Conservation (phyloP, 23 red algal genomes). For the Rhodosorus marinus region DNA sequence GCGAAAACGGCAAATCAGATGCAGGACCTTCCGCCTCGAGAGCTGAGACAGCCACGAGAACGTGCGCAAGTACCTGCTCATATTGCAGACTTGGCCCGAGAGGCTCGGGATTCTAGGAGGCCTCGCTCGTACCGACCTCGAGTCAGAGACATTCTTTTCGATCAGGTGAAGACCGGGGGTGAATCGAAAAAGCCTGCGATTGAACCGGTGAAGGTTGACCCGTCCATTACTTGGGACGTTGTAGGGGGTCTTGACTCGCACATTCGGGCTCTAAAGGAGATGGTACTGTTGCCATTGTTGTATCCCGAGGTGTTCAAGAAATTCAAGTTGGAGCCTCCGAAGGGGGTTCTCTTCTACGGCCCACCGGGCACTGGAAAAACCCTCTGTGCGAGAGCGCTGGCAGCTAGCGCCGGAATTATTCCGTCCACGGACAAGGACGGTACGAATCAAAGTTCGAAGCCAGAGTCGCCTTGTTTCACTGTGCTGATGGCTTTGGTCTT, state of each 20-base stretch:
- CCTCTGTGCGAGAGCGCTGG: slow-evolving; percentile 68
- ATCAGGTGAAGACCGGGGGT: not conserved
- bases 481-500: not conserved
- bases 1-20: too few species aligned
- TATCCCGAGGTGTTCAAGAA: slow-evolving; percentile 78
- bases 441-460: not conserved
- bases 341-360: slow-evolving; percentile 92
- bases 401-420: slow-evolving; percentile 40
- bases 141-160: too few species aligned
- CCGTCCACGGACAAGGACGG: not conserved
- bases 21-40: too few species aligned
- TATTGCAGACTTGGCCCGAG: too few species aligned
- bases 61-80: too few species aligned
- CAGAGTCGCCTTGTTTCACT: not conserved
- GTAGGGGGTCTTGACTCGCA: slow-evolving; percentile 83
- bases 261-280: slow-evolving; percentile 67
- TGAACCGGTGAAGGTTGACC: slow-evolving; percentile 60
- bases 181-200: slow-evolving; percentile 1
- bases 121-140: too few species aligned
- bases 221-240: slow-evolving; percentile 59
- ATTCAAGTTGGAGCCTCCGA: slow-evolving; percentile 74
- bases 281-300: slow-evolving; percentile 68
- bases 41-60: too few species aligned
- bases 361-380: slow-evolving; percentile 95
- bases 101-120: too few species aligned